phyloP scores from a whole-genome alignment of 129 eudicot genomes.

The Artemisia argyi region DNA sequence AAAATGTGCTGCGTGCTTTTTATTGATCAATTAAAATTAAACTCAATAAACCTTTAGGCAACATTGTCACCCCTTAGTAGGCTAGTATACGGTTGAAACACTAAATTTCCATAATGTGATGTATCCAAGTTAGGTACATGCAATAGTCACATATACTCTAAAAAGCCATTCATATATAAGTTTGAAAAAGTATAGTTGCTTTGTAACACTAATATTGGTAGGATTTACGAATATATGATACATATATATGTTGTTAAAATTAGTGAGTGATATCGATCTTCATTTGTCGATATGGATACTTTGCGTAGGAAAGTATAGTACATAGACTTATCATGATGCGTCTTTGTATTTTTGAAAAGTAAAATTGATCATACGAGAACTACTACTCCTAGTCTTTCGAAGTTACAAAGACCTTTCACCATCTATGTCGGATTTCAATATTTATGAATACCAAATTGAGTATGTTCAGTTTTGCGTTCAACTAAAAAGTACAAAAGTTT shows the following conservation, averaged over 20 bases:
- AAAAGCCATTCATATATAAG: too few relatives aligned
- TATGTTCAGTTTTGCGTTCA: neutral
- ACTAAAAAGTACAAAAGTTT: too few relatives aligned
- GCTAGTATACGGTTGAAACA: too few relatives aligned
- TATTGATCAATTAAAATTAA: too few relatives aligned
- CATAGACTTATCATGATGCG: constrained; percentile 22
- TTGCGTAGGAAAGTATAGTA: constrained; percentile 22
- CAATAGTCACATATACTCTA: too few relatives aligned
- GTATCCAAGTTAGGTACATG: too few relatives aligned
- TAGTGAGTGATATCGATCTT: neutral
- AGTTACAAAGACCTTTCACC: constrained; percentile 26
- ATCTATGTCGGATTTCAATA: constrained; percentile 5
- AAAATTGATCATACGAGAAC: constrained; percentile 16
- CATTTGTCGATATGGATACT: constrained; percentile 9
- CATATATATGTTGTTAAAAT: neutral
- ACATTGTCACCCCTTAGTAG: too few relatives aligned
- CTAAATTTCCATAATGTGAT: too few relatives aligned
- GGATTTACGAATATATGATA: neutral
- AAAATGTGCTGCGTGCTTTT: too few relatives aligned
- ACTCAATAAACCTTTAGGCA: too few relatives aligned
- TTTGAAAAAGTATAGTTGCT: too few relatives aligned
- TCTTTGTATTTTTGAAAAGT: constrained; percentile 12
- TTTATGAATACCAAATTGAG: constrained; percentile 20
- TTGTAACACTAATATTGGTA: too few relatives aligned
- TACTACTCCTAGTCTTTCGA: constrained; percentile 16